A percentile compares a stretch with the other conserved stretches of the same genome.
These are phyloP conservation scores for Macrocystidia cucumis DNA, from an alignment of 1,284 basidiomycete genomes.

Conservation along the genomic window DNA sequence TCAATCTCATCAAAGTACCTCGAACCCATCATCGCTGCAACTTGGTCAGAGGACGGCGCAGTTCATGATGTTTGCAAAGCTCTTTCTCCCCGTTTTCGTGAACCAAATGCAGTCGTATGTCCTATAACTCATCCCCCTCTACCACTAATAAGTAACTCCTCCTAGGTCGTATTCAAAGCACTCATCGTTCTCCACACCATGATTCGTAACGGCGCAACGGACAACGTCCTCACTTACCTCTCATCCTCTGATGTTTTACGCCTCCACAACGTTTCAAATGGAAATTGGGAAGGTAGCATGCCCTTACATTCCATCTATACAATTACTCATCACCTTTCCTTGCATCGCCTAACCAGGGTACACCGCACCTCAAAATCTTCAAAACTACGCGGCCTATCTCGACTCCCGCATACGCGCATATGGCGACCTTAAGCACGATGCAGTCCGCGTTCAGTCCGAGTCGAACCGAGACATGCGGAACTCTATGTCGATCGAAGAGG, in stretches of 20 bases:
- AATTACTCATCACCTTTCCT: constrained; percentile 3
- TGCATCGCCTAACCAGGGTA: constrained; percentile 49
- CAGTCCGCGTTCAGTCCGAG: constrained; percentile 85
- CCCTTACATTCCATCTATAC: neutral
- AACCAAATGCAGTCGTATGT: constrained; percentile 81
- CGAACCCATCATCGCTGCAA: constrained; percentile 91
- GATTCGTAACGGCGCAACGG: constrained; percentile 90
- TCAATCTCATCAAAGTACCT: constrained; percentile 47
- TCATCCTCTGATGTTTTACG: constrained; percentile 74
- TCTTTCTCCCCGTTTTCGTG: constrained; percentile 75
- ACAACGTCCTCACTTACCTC: constrained; percentile 82
- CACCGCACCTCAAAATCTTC: constrained; percentile 78
- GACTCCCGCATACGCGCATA: constrained; percentile 88
- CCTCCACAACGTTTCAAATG: constrained; percentile 69
- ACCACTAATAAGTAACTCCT: constrained; percentile 5
- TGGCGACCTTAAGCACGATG: constrained; percentile 89
- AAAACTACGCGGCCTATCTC: constrained; percentile 85
- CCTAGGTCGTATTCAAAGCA: constrained; percentile 91
- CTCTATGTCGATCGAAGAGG: constrained; percentile 53
- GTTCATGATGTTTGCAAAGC: constrained; percentile 90
- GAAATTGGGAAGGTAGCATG: constrained; percentile 67
- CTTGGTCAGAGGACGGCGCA: constrained; percentile 88
- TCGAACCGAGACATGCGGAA: constrained; percentile 77
- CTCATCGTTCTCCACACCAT: constrained; percentile 93
- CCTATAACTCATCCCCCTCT: constrained; percentile 1